Percentiles rank a stretch among this genome's conserved stretches.
phyloP scores from a whole-genome alignment of 257 asterid species.

The Nicotiana tabacum region DNA sequence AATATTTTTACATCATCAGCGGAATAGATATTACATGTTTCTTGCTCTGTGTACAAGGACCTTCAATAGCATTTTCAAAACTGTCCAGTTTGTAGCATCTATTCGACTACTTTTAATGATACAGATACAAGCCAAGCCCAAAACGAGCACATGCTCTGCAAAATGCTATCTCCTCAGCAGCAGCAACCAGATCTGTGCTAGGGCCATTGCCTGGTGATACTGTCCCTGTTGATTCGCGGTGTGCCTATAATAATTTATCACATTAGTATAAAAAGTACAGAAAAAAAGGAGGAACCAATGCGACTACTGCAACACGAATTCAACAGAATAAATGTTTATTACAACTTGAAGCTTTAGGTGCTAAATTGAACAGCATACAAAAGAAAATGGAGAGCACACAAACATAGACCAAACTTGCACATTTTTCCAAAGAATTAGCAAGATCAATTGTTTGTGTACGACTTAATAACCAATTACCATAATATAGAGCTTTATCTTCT shows the following conservation, averaged over 20 bases:
- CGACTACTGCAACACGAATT: background rate
- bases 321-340: background rate
- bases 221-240: constrained; percentile 89
- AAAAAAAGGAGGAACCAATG: background rate
- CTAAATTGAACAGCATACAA: background rate
- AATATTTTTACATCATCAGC: background rate
- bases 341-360: background rate
- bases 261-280: background rate
- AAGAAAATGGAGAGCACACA: background rate
- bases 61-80: constrained; percentile 4
- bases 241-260: constrained; percentile 51
- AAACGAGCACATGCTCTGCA: constrained; percentile 94
- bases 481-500: background rate
- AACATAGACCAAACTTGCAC: background rate
- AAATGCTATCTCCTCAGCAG: constrained; percentile 92
- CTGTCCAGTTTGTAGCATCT: constrained; percentile 14
- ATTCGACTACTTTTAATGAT: constrained; percentile 44
- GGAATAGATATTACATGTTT: background rate
- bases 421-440: background rate
- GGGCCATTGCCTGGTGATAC: constrained; percentile 37
- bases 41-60: constrained; percentile 3
- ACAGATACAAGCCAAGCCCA: constrained; percentile 91
- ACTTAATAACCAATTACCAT: background rate
- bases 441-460: background rate
- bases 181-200: constrained; percentile 63